Evolutionary conservation across 2,329 filamentous ascomycete species (phyloP).

Genomic region (Fusarium succisae): DNA sequence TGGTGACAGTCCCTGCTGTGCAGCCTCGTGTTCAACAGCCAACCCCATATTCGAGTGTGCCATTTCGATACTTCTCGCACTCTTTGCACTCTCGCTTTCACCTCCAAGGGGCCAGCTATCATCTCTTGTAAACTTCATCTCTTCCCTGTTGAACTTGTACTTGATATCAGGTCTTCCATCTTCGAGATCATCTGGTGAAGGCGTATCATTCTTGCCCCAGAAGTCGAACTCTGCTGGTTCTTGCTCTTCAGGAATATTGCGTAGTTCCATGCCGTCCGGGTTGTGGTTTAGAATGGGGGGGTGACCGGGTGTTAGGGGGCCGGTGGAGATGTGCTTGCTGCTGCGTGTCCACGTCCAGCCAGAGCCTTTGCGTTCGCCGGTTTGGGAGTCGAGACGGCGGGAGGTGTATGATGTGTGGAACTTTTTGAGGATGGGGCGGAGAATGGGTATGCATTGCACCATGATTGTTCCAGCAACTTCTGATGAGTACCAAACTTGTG

Average conservation of each 20-base stretch:
- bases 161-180: neutral
- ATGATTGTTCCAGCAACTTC: constrained; percentile 64
- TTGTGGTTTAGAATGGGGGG: neutral
- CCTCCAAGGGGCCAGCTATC: constrained; percentile 32
- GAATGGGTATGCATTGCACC: constrained; percentile 62
- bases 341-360: constrained; percentile 36
- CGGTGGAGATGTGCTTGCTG: constrained; percentile 32
- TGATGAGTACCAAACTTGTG: constrained; percentile 53
- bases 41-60: constrained; percentile 33
- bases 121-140: constrained; percentile 5
- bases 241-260: constrained; percentile 36
- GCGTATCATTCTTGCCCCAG: constrained; percentile 15
- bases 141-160: neutral
- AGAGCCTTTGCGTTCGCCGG: constrained; percentile 24
- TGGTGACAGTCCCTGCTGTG: constrained; percentile 37
- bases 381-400: constrained; percentile 29
- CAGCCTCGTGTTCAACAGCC: constrained; percentile 34
- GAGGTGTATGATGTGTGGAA: constrained; percentile 40
- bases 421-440: constrained; percentile 55
- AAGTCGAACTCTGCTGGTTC: constrained; percentile 24
- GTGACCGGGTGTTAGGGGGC: constrained; percentile 2
- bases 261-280: constrained; percentile 27
- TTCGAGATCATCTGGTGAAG: constrained; percentile 8
- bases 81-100: constrained; percentile 17
- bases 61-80: constrained; percentile 31